Percentiles rank a stretch among this genome's conserved stretches.
Evolutionary conservation across 805 yeast species (phyloP).

Genomic region (Wickerhamomyces silvicola): DNA sequence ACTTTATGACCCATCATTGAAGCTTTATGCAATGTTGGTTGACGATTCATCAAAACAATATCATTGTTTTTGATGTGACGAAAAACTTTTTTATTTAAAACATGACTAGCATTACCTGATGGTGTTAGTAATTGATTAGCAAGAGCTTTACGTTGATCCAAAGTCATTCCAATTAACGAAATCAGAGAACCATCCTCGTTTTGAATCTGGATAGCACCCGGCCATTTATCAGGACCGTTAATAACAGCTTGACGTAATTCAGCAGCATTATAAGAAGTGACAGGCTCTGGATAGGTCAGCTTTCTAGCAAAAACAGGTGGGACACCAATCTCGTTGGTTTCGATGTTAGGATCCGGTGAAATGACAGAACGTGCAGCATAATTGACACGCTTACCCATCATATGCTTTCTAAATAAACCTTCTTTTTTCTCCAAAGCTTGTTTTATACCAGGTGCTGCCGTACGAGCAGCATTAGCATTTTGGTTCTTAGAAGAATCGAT

Average conservation of each 20-base stretch:
- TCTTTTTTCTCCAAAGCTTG: constrained; percentile 98
- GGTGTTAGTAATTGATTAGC: constrained; percentile 96
- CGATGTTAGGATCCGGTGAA: constrained; percentile 97
- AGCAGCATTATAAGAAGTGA: constrained; percentile 83
- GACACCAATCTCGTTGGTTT: constrained; percentile 96
- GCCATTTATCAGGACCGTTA: constrained; percentile 98
- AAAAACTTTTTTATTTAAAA: constrained; percentile 83
- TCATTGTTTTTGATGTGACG: constrained; percentile 94
- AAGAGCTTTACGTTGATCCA: constrained; percentile 89
- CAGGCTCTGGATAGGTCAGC: constrained; percentile 97
- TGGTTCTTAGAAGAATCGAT: constrained; percentile 89
- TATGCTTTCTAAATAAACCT: constrained; percentile 95
- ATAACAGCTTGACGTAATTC: constrained; percentile 91
- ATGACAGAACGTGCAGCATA: constrained; percentile 98
- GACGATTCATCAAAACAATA: constrained; percentile 97
- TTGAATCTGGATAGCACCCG: constrained; percentile 95
- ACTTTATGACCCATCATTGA: constrained; percentile 99
- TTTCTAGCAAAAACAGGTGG: constrained; percentile 98
- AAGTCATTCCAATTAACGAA: constrained; percentile 79
- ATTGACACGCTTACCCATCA: constrained; percentile 99
- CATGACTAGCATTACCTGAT: constrained; percentile 43
- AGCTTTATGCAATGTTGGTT: constrained; percentile 97
- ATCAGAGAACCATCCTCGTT: constrained; percentile 88
- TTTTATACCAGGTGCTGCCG: constrained; percentile 89
- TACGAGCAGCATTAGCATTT: constrained; percentile 52